Percentiles rank a stretch among this genome's conserved stretches.
Evolutionary conservation across 2,329 filamentous ascomycete genomes (phyloP).

Genomic region (Pseudogymnoascus sp.): DNA sequence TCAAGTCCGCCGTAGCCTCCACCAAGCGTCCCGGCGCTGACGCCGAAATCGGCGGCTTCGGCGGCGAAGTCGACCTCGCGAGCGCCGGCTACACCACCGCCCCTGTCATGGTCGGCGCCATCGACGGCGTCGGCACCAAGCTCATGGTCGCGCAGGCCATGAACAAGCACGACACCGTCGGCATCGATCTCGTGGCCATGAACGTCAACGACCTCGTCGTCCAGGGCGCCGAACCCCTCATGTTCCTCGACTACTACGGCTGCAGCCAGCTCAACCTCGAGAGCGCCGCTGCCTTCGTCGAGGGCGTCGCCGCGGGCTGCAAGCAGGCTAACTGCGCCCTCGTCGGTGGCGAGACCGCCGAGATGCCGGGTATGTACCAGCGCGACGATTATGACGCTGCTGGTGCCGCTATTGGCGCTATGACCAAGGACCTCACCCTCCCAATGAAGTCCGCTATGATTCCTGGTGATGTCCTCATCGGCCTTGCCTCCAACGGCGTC

Average conservation of each 20-base stretch:
- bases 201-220: constrained; percentile 98
- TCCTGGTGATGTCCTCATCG: constrained; percentile 77
- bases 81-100: constrained; percentile 66
- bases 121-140: constrained; percentile 95
- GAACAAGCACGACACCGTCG: constrained; percentile 86
- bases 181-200: constrained; percentile 96
- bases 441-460: constrained; percentile 71
- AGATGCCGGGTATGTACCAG: constrained; percentile 90
- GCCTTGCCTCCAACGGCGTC: constrained; percentile 75
- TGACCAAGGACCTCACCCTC: constrained; percentile 61
- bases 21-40: constrained; percentile 83
- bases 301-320: constrained; percentile 84
- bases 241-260: constrained; percentile 97
- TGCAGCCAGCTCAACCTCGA: constrained; percentile 79
- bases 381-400: constrained; percentile 88
- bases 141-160: constrained; percentile 90
- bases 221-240: constrained; percentile 87
- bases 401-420: constrained; percentile 81
- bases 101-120: constrained; percentile 84
- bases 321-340: constrained; percentile 78
- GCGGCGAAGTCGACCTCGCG: constrained; percentile 74
- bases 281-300: constrained; percentile 76
- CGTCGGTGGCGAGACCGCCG: constrained; percentile 94
- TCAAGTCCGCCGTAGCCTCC: constrained; percentile 81
- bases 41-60: constrained; percentile 91